Conservation (phyloP, 139 green algal genomes). For the Asterochloris erici region DNA sequence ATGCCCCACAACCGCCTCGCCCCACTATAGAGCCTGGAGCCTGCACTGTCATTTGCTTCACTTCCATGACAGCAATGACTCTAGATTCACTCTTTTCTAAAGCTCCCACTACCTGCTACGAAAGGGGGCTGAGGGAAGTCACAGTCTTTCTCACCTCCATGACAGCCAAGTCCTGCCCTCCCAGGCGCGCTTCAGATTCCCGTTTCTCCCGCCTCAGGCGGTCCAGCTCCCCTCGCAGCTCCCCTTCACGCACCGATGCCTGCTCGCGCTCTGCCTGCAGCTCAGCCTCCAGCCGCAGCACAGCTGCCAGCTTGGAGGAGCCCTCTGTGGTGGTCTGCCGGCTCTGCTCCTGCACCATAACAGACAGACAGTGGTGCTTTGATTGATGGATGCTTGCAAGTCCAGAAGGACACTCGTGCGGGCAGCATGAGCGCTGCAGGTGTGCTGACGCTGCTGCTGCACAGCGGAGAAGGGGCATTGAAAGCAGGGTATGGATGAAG, state of each 20-base stretch:
- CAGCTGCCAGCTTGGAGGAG: constrained; percentile 27
- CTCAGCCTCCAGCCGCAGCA: constrained; percentile 43
- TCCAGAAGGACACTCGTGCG: neutral
- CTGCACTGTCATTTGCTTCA: too few species aligned
- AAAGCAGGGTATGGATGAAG: too few species aligned
- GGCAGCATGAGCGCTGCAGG: neutral
- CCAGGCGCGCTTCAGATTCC: constrained; percentile 34
- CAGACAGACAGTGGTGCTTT: neutral
- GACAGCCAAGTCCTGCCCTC: constrained; percentile 36
- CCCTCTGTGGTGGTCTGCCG: constrained; percentile 20
- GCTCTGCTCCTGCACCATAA: neutral
- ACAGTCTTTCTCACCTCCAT: too few species aligned
- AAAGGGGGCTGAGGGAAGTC: too few species aligned
- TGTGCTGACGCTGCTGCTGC: neutral
- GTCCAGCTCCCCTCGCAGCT: constrained; percentile 42
- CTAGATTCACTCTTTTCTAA: too few species aligned
- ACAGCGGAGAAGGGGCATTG: neutral
- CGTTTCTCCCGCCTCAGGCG: constrained; percentile 46
- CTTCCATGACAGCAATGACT: too few species aligned
- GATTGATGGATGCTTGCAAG: neutral
- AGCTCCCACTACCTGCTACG: too few species aligned
- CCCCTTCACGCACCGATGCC: constrained; percentile 30
- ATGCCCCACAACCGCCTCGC: too few species aligned
- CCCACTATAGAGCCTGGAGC: too few species aligned
- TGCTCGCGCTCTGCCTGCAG: constrained; percentile 21